Conservation (phyloP, 306 rosid species). For the Ormosia emarginata region DNA sequence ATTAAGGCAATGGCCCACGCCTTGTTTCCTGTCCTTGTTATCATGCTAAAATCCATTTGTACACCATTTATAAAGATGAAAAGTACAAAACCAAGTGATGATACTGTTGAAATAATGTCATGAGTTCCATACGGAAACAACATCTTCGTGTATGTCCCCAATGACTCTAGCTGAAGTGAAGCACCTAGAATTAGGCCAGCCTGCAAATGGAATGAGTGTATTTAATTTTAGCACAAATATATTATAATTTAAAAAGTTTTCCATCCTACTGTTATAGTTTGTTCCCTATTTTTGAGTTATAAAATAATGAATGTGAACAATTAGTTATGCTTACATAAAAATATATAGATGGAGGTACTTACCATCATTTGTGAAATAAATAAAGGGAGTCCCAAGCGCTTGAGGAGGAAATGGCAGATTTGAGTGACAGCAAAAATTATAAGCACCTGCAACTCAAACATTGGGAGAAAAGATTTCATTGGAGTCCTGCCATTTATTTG, state of each 20-base stretch:
- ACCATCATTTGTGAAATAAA: constrained; percentile 57
- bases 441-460: constrained; percentile 49
- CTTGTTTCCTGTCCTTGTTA: constrained; percentile 42
- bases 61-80: constrained; percentile 48
- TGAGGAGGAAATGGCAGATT: constrained; percentile 25
- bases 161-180: neutral
- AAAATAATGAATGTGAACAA: neutral
- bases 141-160: neutral
- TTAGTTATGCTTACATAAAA: neutral
- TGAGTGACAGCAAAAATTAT: constrained; percentile 35
- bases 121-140: constrained; percentile 40
- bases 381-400: constrained; percentile 44
- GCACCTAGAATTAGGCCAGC: constrained; percentile 41
- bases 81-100: constrained; percentile 31
- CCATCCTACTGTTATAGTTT: neutral
- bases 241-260: neutral
- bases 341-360: neutral
- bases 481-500: constrained; percentile 7
- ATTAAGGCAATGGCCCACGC: constrained; percentile 28
- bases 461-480: constrained; percentile 25
- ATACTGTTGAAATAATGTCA: constrained; percentile 31
- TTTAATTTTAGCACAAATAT: neutral
- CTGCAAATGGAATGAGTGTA: constrained; percentile 26
- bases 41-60: constrained; percentile 54
- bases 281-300: neutral